These are phyloP conservation scores for Phytomonas sp. DNA, from an alignment of 208 protist genomes.

Conservation along the genomic window DNA sequence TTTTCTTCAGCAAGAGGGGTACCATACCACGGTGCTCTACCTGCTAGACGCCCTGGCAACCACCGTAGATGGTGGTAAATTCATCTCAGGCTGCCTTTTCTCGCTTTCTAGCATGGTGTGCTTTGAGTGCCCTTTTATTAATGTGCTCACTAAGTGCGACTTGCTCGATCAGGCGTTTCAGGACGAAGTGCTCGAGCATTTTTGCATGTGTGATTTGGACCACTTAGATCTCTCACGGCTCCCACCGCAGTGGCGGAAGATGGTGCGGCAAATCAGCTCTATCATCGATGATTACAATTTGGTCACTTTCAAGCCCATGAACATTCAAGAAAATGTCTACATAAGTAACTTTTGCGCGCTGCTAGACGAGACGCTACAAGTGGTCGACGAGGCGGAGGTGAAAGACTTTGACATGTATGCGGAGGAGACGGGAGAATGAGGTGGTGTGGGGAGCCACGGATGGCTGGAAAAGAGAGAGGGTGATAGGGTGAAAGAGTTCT, in stretches of 20 bases:
- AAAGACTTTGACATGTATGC: slow-evolving; percentile 49
- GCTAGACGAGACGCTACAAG: slow-evolving; percentile 80
- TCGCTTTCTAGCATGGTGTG: slow-evolving; percentile 87
- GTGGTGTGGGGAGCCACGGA: background rate
- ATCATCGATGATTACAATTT: slow-evolving; percentile 77
- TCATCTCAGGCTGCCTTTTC: slow-evolving; percentile 85
- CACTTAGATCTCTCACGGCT: slow-evolving; percentile 66
- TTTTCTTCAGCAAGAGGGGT: slow-evolving; percentile 76
- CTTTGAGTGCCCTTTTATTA: slow-evolving; percentile 90
- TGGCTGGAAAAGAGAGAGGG: background rate
- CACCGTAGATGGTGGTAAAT: slow-evolving; percentile 84
- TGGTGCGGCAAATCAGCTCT: slow-evolving; percentile 56
- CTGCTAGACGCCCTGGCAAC: slow-evolving; percentile 79
- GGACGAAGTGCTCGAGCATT: slow-evolving; percentile 71
- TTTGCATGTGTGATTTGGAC: slow-evolving; percentile 86
- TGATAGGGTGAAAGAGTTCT: background rate
- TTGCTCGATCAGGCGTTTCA: slow-evolving; percentile 63
- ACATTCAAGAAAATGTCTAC: slow-evolving; percentile 61
- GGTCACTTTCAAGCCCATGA: slow-evolving; percentile 76
- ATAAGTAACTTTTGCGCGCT: slow-evolving; percentile 59
- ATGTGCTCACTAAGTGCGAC: slow-evolving; percentile 88
- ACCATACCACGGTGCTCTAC: slow-evolving; percentile 77
- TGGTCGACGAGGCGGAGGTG: slow-evolving; percentile 83
- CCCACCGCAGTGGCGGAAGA: slow-evolving; percentile 46
- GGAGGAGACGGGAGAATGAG: background rate